Evolutionary conservation across 345 rosid genomes (phyloP).

Genomic region (Euphorbia lathyris): DNA sequence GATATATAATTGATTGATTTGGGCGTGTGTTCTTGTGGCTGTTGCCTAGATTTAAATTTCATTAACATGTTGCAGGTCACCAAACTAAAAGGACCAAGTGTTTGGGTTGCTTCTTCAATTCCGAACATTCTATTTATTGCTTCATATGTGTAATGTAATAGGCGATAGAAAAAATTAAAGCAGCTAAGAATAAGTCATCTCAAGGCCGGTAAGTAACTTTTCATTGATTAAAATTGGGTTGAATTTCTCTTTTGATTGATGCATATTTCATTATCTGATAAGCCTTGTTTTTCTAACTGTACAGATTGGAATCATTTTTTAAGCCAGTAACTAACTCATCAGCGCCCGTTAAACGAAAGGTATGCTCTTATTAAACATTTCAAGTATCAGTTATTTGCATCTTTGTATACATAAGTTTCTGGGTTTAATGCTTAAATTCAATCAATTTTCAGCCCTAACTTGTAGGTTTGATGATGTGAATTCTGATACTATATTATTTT

Average conservation of each 20-base stretch:
- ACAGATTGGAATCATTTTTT: slow-evolving; percentile 73
- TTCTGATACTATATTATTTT: no score
- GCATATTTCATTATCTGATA: neutral
- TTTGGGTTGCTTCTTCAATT: no score
- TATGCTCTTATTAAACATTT: slow-evolving; percentile 29
- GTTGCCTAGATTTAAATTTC: no score
- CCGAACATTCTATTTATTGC: neutral
- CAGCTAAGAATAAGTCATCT: slow-evolving; percentile 90
- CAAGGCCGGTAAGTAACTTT: slow-evolving; percentile 72
- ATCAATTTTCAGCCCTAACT: neutral
- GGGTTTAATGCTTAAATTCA: neutral
- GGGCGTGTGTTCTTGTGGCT: no score
- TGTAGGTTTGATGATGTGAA: no score
- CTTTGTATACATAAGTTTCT: slow-evolving; percentile 2
- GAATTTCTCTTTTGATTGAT: neutral
- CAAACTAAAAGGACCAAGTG: no score
- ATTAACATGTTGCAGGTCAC: no score
- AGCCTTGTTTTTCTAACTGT: slow-evolving; percentile 8
- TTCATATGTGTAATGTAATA: slow-evolving; percentile 26
- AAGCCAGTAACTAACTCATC: slow-evolving; percentile 65
- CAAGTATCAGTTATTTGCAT: neutral
- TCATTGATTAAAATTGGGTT: neutral
- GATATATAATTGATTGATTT: no score
- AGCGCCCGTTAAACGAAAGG: slow-evolving; percentile 66
- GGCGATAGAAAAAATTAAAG: slow-evolving; percentile 87